Conservation (phyloP, 1,139 yeast genomes). For the Meyerozyma smithsonii region DNA sequence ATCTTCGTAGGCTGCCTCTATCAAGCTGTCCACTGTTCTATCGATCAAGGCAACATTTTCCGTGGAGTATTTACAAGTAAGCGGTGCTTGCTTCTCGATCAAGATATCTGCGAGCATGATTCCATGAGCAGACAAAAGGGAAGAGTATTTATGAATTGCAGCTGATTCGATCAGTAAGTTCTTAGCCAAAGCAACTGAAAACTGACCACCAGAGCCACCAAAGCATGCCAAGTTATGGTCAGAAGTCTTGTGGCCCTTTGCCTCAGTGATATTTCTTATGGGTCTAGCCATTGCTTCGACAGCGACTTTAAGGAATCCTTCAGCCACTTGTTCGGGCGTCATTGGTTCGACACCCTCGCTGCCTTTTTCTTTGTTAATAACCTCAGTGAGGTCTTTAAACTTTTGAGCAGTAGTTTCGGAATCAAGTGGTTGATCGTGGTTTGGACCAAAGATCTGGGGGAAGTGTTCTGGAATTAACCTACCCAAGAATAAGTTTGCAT, state of each 20-base stretch:
- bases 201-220: slow-evolving; percentile 62
- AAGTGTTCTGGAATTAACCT: slow-evolving; percentile 37
- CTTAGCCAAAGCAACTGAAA: slow-evolving; percentile 49
- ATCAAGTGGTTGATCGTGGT: slow-evolving; percentile 37
- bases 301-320: slow-evolving; percentile 51
- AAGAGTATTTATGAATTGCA: slow-evolving; percentile 48
- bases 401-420: slow-evolving; percentile 24
- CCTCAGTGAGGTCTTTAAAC: slow-evolving; percentile 28
- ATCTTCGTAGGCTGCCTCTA: slow-evolving; percentile 25
- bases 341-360: slow-evolving; percentile 16
- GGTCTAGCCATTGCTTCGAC: slow-evolving; percentile 56
- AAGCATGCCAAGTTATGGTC: slow-evolving; percentile 48
- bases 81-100: slow-evolving; percentile 63
- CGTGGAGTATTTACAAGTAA: slow-evolving; percentile 24
- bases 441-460: slow-evolving; percentile 42
- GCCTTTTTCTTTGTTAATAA: slow-evolving; percentile 26
- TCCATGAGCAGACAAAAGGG: slow-evolving; percentile 54
- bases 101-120: slow-evolving; percentile 55
- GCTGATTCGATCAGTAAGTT: slow-evolving; percentile 42
- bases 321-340: slow-evolving; percentile 45
- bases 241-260: slow-evolving; percentile 43
- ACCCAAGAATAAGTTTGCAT: slow-evolving; percentile 41
- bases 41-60: slow-evolving; percentile 19
- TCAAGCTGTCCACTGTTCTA: slow-evolving; percentile 20
- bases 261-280: slow-evolving; percentile 50